Percentiles rank a stretch among this genome's conserved stretches.
These are phyloP conservation scores for Cynara cardunculus DNA, from an alignment of 129 eudicot genomes.

Conservation along the genomic window DNA sequence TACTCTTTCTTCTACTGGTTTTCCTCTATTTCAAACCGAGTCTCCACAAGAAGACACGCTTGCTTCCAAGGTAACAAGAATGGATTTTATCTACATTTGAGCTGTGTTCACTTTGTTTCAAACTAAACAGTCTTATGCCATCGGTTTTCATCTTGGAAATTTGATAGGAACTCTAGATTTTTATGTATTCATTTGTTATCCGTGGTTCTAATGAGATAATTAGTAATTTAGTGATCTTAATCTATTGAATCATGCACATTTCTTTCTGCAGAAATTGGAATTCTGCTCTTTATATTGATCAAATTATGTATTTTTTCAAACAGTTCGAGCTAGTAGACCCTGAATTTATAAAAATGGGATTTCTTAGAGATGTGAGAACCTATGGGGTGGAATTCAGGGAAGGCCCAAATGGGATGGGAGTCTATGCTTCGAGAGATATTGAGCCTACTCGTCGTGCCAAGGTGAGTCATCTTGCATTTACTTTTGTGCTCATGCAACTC, in stretches of 20 bases:
- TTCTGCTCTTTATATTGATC: background rate
- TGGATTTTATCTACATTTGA: background rate
- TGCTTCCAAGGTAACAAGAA: constrained; percentile 51
- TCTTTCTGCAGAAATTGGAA: background rate
- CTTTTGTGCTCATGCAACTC: background rate
- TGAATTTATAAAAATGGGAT: constrained; percentile 92
- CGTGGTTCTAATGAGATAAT: background rate
- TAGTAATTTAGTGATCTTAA: background rate
- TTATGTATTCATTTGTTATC: background rate
- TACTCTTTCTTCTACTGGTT: constrained; percentile 35
- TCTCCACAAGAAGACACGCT: constrained; percentile 41
- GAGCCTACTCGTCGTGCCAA: constrained; percentile 89
- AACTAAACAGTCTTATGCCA: no score
- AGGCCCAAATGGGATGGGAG: constrained; percentile 94
- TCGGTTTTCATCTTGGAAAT: background rate
- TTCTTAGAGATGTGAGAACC: constrained; percentile 76
- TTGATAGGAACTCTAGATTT: background rate
- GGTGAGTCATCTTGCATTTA: constrained; percentile 33
- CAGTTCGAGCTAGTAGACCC: constrained; percentile 94
- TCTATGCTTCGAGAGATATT: constrained; percentile 79
- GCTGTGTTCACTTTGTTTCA: background rate
- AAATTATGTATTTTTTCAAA: constrained; percentile 1
- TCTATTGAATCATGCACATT: background rate
- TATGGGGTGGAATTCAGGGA: constrained; percentile 96
- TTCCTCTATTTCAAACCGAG: constrained; percentile 43